Evolutionary conservation across 2,329 filamentous ascomycete genomes (phyloP).

Genomic region (Colletotrichum gloeosporioides): DNA sequence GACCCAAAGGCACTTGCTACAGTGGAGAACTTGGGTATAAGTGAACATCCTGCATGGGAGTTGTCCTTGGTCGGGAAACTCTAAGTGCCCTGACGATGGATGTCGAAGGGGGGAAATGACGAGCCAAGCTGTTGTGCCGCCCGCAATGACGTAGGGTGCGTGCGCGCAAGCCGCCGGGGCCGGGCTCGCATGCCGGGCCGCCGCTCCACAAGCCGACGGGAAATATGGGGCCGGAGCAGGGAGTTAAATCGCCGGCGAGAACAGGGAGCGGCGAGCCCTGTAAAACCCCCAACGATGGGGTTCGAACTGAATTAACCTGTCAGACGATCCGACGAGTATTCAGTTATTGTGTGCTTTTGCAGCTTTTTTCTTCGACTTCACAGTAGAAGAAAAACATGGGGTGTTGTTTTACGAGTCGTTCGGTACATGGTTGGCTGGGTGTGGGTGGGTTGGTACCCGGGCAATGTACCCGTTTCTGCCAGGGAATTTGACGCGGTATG

Average conservation of each 20-base stretch:
- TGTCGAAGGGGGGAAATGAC: background rate
- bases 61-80: background rate
- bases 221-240: background rate
- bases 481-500: constrained; percentile 14
- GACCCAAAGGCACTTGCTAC: background rate
- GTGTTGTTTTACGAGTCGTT: background rate
- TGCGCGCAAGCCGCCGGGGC: background rate
- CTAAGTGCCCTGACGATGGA: background rate
- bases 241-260: background rate
- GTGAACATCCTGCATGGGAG: background rate
- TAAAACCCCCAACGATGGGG: background rate
- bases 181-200: background rate
- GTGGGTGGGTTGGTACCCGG: background rate
- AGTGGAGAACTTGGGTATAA: background rate
- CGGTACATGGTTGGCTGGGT: background rate
- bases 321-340: background rate
- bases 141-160: constrained; percentile 13
- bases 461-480: constrained; percentile 9
- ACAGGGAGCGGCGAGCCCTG: background rate
- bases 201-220: background rate
- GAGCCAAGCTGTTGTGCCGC: background rate
- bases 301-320: background rate
- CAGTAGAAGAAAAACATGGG: background rate
- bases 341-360: background rate
- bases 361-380: background rate